Evolutionary conservation across 371 early-diverging fungal species (phyloP).

Genomic region (Mortierella sp.): DNA sequence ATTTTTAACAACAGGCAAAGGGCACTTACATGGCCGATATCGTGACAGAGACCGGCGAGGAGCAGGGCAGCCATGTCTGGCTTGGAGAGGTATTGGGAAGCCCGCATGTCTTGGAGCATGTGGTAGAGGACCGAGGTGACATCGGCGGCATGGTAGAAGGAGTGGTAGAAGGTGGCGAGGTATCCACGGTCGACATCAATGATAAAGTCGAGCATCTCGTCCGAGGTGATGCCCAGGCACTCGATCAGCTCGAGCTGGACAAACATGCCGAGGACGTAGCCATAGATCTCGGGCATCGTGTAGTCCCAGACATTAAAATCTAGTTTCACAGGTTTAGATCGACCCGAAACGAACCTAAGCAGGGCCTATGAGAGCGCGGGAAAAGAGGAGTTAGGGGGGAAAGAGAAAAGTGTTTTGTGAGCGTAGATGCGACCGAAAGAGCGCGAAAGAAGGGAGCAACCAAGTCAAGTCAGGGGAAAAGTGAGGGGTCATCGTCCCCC

Average conservation of each 20-base stretch:
- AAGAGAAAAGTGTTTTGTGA: background rate
- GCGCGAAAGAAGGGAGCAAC: background rate
- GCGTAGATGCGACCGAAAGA: background rate
- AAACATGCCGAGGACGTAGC: slow-evolving; percentile 79
- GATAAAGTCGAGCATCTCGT: slow-evolving; percentile 83
- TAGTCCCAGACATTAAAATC: slow-evolving; percentile 78
- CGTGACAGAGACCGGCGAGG: slow-evolving; percentile 92
- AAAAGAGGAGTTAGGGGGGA: background rate
- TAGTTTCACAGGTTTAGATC: slow-evolving; percentile 57
- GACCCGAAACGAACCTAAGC: slow-evolving; percentile 42
- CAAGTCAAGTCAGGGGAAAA: background rate
- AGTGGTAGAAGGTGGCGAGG: slow-evolving; percentile 87
- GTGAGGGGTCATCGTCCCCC: slow-evolving; percentile 1
- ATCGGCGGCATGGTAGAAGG: slow-evolving; percentile 91
- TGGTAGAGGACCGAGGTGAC: slow-evolving; percentile 86
- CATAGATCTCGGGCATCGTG: slow-evolving; percentile 78
- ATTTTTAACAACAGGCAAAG: background rate
- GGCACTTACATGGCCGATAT: slow-evolving; percentile 88
- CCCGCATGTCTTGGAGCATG: slow-evolving; percentile 74
- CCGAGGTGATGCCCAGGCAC: slow-evolving; percentile 70
- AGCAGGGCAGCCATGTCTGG: slow-evolving; percentile 81
- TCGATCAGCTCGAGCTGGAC: slow-evolving; percentile 70
- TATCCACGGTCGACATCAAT: slow-evolving; percentile 88
- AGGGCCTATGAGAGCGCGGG: slow-evolving; percentile 25
- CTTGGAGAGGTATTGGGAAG: slow-evolving; percentile 71